phyloP scores from a whole-genome alignment of 2,329 filamentous ascomycete genomes.

The Ilyonectria sp. region DNA sequence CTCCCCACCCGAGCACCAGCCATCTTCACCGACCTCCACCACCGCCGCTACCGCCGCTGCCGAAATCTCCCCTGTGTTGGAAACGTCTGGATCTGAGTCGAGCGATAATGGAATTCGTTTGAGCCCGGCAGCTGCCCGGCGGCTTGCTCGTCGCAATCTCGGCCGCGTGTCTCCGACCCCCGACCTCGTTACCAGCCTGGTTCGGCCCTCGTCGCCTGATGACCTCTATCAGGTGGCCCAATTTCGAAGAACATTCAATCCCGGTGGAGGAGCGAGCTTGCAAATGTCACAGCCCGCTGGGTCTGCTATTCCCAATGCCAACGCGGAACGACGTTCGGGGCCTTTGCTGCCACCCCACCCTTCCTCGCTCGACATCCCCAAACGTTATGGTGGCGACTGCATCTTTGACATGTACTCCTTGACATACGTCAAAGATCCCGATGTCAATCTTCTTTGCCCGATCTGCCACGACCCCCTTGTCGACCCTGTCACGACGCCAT shows the following conservation, averaged over 20 bases:
- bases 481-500: conserved; percentile 72
- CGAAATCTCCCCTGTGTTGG: conserved; percentile 22
- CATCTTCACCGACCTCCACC: conserved; percentile 35
- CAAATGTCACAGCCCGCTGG: conserved; percentile 34
- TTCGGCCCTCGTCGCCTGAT: conserved; percentile 57
- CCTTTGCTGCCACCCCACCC: conserved; percentile 55
- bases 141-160: conserved; percentile 55
- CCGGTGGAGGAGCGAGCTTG: conserved; percentile 34
- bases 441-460: conserved; percentile 66
- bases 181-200: conserved; percentile 58
- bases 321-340: conserved; percentile 51
- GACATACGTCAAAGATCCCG: conserved; percentile 60
- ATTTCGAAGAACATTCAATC: conserved; percentile 36
- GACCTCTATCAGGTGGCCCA: conserved; percentile 50
- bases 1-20: conserved; percentile 26
- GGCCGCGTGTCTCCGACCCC: conserved; percentile 55
- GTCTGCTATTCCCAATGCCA: conserved; percentile 41
- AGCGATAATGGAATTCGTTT: conserved; percentile 55
- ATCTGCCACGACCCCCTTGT: conserved; percentile 75
- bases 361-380: conserved; percentile 58
- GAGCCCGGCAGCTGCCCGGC: conserved; percentile 54
- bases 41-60: conserved; percentile 23
- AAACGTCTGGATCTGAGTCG: conserved; percentile 51
- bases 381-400: conserved; percentile 55
- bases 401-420: conserved; percentile 63